Evolutionary conservation across 768 basidiomycete genomes (phyloP).

Genomic region (Cubamyces sp.): DNA sequence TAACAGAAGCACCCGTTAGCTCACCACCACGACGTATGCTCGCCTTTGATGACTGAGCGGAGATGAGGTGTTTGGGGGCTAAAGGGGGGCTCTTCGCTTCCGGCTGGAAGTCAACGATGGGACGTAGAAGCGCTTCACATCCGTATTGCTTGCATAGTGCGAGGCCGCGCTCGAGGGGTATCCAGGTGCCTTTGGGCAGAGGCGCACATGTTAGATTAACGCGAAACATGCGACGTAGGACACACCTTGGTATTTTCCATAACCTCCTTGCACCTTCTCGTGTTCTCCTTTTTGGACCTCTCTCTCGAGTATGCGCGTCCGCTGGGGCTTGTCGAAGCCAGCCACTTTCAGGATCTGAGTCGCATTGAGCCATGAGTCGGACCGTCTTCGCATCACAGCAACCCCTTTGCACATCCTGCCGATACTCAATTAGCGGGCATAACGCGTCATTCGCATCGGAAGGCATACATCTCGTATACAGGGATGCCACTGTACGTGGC

Average conservation of each 20-base stretch:
- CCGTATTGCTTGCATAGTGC: constrained; percentile 90
- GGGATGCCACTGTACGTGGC: constrained; percentile 93
- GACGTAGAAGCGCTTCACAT: constrained; percentile 82
- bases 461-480: constrained; percentile 85
- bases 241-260: constrained; percentile 98
- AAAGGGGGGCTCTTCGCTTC: constrained; percentile 89
- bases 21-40: constrained; percentile 35
- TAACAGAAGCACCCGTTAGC: constrained; percentile 28
- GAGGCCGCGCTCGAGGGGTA: constrained; percentile 91
- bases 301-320: constrained; percentile 95
- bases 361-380: constrained; percentile 98
- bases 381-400: constrained; percentile 95
- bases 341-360: constrained; percentile 99
- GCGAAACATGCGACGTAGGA: constrained; percentile 6
- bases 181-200: constrained; percentile 84
- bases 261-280: constrained; percentile 99
- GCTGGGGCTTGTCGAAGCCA: constrained; percentile 98
- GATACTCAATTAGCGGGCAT: constrained; percentile 24
- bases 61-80: constrained; percentile 94
- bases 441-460: constrained; percentile 27
- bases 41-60: constrained; percentile 55
- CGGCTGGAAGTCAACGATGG: constrained; percentile 94
- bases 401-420: constrained; percentile 92
- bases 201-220: background rate
- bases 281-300: constrained; percentile 99